phyloP scores from a whole-genome alignment of 2,329 filamentous ascomycete species.

The Zymoseptoria pseudotritici region DNA sequence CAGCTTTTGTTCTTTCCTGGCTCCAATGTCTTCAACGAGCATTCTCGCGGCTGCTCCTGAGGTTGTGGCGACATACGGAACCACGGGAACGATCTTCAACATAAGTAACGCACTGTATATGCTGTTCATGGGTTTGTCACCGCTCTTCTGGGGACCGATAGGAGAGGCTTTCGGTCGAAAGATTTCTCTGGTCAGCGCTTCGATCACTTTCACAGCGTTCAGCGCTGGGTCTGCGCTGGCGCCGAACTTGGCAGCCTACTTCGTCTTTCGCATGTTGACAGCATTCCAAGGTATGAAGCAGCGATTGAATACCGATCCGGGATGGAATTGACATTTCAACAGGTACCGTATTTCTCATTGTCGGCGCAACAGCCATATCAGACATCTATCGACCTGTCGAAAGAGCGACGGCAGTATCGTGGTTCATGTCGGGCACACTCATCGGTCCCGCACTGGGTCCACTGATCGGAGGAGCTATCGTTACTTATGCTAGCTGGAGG shows the following conservation, averaged over 20 bases:
- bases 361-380: conserved; percentile 63
- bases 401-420: conserved; percentile 64
- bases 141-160: conserved; percentile 65
- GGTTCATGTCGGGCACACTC: conserved; percentile 53
- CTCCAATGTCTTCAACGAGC: conserved; percentile 66
- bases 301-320: neutral
- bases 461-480: conserved; percentile 68
- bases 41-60: conserved; percentile 68
- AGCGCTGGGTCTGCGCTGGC: conserved; percentile 66
- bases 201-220: conserved; percentile 58
- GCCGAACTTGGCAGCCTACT: conserved; percentile 63
- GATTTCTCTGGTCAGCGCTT: conserved; percentile 49
- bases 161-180: conserved; percentile 44
- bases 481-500: conserved; percentile 63
- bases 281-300: conserved; percentile 55
- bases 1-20: conserved; percentile 67
- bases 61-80: conserved; percentile 46
- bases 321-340: neutral
- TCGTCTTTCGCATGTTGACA: conserved; percentile 65
- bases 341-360: conserved; percentile 55
- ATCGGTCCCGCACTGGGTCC: conserved; percentile 62
- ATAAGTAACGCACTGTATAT: conserved; percentile 69
- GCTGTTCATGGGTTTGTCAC: conserved; percentile 63
- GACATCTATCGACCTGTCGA: conserved; percentile 51
- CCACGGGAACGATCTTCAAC: conserved; percentile 63